Evolutionary conservation across 202 grass and related monocot species (phyloP), one percentile per base, ranked within the genome.

Genomic region (Zizania palustris): DNA sequence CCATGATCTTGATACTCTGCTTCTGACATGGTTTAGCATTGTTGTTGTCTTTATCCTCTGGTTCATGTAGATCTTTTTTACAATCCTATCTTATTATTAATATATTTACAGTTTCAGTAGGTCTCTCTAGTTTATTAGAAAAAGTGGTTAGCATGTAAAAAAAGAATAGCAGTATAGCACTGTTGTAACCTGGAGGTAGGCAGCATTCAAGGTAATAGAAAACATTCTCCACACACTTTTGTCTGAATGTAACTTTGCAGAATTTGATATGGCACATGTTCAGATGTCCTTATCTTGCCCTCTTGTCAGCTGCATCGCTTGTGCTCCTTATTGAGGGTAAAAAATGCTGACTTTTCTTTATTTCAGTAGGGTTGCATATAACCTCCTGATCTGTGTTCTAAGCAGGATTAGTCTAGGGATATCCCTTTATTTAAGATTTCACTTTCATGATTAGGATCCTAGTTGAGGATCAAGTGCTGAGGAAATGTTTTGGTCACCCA

Each of bases 1-100:
- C 46, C 34, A 72, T 65, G 59, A 49, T 20, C 18, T 78, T 77
- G 38, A 33, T 74, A 42, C 18, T 28, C 59, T 69, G 56, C 34
- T 60, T n/a, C 38, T 77, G 28, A 33, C 5, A 28, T 28, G 28
- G 28, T 28, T 28, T 28, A 28, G 28, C 28, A 28, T 28, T 28
- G 28, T 28, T 28, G 28, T 28, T 28, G 28, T 28, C 28, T 28
- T 28, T 28, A 28, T 28, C 28, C 28, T 28, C 28, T 28, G 28
- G 28, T 28, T 28, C 28, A 28, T 28, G 28, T 28, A 28, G 28
- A 28, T 2, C 28, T 28, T 28, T 28, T 28, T 28, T 0, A 28
- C 28, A 28, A 28, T 28, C 28, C 2, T 28, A 28, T 1, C 28
- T 28, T 28, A 28, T 28, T 28, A 28, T 28, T 42, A 42, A 42